Conservation (phyloP, 2,329 filamentous ascomycete genomes). For the Pseudovirgaria hyperparasitica region DNA sequence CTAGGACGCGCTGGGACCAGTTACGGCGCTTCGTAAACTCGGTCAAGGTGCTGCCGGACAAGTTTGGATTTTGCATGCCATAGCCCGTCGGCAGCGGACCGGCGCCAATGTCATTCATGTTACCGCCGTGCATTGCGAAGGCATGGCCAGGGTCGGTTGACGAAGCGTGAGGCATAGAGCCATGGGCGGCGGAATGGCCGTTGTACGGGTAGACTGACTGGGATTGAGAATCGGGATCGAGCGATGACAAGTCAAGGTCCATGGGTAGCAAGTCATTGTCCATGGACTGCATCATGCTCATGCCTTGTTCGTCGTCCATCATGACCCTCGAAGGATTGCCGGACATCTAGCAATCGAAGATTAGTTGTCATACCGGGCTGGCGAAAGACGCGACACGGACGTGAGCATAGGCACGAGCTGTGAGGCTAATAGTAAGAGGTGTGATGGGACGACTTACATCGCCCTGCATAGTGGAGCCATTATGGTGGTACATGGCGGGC, state of each 20-base stretch:
- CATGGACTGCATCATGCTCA: too few species aligned
- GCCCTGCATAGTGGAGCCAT: too few species aligned
- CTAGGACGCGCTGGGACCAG: slow-evolving; percentile 81
- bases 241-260: slow-evolving; percentile 32
- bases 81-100: slow-evolving; percentile 44
- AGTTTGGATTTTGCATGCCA: slow-evolving; percentile 30
- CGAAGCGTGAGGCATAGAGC: too few species aligned
- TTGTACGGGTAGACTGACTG: slow-evolving; percentile 12
- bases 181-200: slow-evolving; percentile 12
- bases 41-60: slow-evolving; percentile 43
- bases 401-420: too few species aligned
- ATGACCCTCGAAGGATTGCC: slow-evolving; percentile 12
- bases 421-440: too few species aligned
- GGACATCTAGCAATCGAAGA: too few species aligned
- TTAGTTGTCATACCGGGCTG: too few species aligned
- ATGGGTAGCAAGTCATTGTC: too few species aligned
- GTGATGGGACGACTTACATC: too few species aligned
- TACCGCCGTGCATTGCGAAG: slow-evolving; percentile 12
- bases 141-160: slow-evolving; percentile 12
- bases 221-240: slow-evolving; percentile 14
- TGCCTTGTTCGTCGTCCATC: slow-evolving; percentile 18
- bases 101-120: slow-evolving; percentile 35
- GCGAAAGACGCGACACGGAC: too few species aligned
- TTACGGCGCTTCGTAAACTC: slow-evolving; percentile 56
- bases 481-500: too few species aligned